phyloP scores from a whole-genome alignment of 163 green algal species.

The Chlorella variabilis region DNA sequence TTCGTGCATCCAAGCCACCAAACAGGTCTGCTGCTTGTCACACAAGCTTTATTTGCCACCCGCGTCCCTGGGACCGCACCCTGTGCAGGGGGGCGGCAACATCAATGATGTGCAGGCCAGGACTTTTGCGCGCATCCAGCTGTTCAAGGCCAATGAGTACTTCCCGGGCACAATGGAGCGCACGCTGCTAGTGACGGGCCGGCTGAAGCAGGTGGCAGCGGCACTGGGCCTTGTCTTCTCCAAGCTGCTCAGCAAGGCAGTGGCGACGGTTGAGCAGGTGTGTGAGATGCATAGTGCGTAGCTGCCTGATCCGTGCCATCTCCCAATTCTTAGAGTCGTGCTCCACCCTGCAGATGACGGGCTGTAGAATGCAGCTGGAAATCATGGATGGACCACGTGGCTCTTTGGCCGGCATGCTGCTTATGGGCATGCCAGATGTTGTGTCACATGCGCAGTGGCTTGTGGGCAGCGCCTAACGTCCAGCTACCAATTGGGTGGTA shows the following conservation, averaged over 20 bases:
- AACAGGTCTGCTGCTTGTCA: no score
- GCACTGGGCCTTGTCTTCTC: conserved; percentile 79
- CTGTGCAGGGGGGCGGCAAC: conserved; percentile 55
- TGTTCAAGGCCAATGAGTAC: conserved; percentile 78
- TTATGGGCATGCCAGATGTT: neutral
- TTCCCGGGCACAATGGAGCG: conserved; percentile 85
- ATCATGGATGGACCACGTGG: neutral
- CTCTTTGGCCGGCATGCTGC: conserved; percentile 2
- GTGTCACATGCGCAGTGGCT: conserved; percentile 29
- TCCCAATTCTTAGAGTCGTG: neutral
- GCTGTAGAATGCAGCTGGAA: conserved; percentile 1
- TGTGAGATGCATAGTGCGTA: no score
- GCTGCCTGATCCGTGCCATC: neutral
- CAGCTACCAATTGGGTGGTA: neutral
- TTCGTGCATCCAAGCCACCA: no score
- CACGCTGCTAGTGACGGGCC: conserved; percentile 74
- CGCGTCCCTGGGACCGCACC: no score
- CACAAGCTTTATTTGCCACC: no score
- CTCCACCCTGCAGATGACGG: neutral
- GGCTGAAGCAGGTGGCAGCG: conserved; percentile 70
- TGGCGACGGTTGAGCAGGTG: conserved; percentile 15
- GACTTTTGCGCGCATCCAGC: conserved; percentile 75
- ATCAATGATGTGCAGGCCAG: conserved; percentile 80
- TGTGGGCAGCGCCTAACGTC: conserved; percentile 26
- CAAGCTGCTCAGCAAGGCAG: conserved; percentile 59